Conservation (phyloP, 495 filamentous ascomycete species). For the Aspergillus avenaceus region DNA sequence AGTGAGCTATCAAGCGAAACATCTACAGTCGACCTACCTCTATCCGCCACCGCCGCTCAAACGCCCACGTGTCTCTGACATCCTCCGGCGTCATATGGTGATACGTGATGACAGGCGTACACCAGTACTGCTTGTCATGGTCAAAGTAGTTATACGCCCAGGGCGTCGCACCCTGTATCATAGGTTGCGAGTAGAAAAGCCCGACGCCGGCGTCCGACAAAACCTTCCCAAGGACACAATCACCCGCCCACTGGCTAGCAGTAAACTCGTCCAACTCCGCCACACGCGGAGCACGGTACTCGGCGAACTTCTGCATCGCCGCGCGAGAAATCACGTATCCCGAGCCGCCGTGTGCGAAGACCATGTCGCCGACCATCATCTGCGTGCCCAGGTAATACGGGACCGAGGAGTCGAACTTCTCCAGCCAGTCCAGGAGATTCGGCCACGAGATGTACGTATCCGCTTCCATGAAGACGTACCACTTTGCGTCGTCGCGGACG, state of each 20-base stretch:
- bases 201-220: conserved; percentile 30
- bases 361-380: conserved; percentile 36
- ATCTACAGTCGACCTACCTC: neutral
- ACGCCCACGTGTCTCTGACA: conserved; percentile 30
- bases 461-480: conserved; percentile 67
- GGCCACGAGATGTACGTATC: conserved; percentile 65
- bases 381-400: conserved; percentile 53
- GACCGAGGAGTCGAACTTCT: conserved; percentile 40
- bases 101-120: conserved; percentile 42
- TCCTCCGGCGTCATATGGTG: conserved; percentile 46
- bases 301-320: conserved; percentile 26
- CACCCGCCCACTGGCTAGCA: conserved; percentile 32
- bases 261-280: conserved; percentile 28
- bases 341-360: conserved; percentile 63
- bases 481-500: conserved; percentile 48
- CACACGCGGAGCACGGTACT: conserved; percentile 10
- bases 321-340: conserved; percentile 52
- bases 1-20: too few relatives aligned
- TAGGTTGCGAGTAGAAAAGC: conserved; percentile 34
- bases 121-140: conserved; percentile 39
- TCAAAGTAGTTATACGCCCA: conserved; percentile 38
- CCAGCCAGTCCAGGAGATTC: conserved; percentile 54
- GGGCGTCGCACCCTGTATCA: conserved; percentile 26
- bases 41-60: conserved; percentile 38
- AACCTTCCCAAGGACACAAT: conserved; percentile 43